Evolutionary conservation across 805 yeast species (phyloP), one percentile per base, ranked within the genome.

Genomic region (Schwanniomyces sp.): DNA sequence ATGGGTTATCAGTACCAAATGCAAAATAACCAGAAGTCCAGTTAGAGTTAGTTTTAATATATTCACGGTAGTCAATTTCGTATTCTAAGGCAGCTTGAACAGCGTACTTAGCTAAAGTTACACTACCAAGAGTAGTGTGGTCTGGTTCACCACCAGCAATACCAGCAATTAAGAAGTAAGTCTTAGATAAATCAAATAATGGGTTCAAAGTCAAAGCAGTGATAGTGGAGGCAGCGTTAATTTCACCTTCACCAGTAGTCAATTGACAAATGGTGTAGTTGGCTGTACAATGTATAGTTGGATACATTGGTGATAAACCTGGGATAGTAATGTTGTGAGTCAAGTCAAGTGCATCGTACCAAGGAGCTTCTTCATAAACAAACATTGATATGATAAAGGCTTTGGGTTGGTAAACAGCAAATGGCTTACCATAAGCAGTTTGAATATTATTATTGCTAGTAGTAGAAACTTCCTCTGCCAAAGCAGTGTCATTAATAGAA

Each of bases 211-310:
- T 61, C 52, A 84, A 64, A 6, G 88, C 84, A 37, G 79, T 73
- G 48, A 82, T 59, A 21, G 86, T 70, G 24, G 82, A 52, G 12
- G 88, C 87, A 34, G 88, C 88, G 56, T 84, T 84, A 53, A 81
- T 76, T 61, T 83, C 87, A 52, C 83, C 84, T 66, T 82, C 88
- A 45, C 88, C 88, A n/a, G 85, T 79, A 40, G 85, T 80, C 46
- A 82, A 58, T 58, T 81, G 82, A 70, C 87, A 83, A 26, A 84
- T 61, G 26, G 77, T 61, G 66, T 73, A 77, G 66, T 80, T 71
- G 30, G 67, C 56, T 48, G 75, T 76, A 65, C 88, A 83, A 67
- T 77, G 80, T 43, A 84, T 69, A 17, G 70, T 57, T 29, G 86
- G 85, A 69, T 74, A 82, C 29, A 75, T 52, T 26, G 86, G 85